These are phyloP conservation scores for Xerocomus potaroensis DNA, from an alignment of 768 basidiomycete species.

Conservation along the genomic window DNA sequence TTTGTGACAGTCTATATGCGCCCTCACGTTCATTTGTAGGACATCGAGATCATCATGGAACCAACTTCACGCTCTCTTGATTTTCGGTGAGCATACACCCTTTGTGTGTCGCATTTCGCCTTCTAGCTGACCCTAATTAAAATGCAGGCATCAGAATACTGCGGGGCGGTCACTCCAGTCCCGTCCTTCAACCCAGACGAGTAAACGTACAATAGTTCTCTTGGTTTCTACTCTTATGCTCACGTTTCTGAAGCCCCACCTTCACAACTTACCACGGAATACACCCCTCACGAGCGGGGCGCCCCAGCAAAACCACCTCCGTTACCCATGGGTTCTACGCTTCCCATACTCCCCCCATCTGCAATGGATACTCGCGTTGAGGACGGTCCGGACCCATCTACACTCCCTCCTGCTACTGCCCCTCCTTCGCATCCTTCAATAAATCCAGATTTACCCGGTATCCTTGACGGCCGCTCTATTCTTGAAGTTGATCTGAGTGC, in stretches of 20 bases:
- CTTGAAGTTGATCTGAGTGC: constrained; percentile 78
- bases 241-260: constrained; percentile 30
- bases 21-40: constrained; percentile 37
- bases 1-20: background rate
- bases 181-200: constrained; percentile 31
- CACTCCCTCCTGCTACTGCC: constrained; percentile 61
- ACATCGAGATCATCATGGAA: constrained; percentile 92
- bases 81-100: constrained; percentile 50
- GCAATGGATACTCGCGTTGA: constrained; percentile 27
- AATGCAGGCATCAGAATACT: constrained; percentile 34
- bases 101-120: background rate
- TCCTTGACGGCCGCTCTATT: constrained; percentile 71
- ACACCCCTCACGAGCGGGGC: constrained; percentile 68
- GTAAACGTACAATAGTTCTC: constrained; percentile 24
- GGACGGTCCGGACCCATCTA: constrained; percentile 58
- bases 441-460: constrained; percentile 62
- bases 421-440: constrained; percentile 79
- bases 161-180: constrained; percentile 27
- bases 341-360: constrained; percentile 18
- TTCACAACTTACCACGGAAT: constrained; percentile 74
- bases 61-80: constrained; percentile 67
- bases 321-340: constrained; percentile 17
- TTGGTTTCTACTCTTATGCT: constrained; percentile 5
- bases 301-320: constrained; percentile 33
- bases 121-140: background rate